Base-by-base conservation (phyloP, 805 yeast species). In the Candida pini region DNA sequence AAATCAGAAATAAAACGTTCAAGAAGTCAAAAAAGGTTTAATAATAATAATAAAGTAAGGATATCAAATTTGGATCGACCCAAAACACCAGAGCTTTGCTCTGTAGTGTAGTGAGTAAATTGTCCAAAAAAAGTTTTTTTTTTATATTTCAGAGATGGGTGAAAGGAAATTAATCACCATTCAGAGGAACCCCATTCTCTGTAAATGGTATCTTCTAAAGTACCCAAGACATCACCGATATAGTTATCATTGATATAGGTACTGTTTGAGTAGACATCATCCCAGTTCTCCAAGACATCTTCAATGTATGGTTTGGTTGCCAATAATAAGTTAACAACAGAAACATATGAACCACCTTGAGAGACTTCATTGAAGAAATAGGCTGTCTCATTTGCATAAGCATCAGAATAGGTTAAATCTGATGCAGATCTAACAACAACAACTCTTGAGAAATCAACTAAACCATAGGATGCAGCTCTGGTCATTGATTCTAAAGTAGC, bases 351-450 rank as follows among this genome's bases (percentile, higher is more conserved):
- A 19, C 81, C 82, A 43, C 81, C 81, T 43, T 69, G 71, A 32
- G 56, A 54, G 33, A 65, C 65, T 31, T 64, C 58, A 49, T 58
- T 63, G 64, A 77, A 75, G 62, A 71, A 74, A 20, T 62, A 61
- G 28, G 71, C 66, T 8, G 80, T 63, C 44, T 64, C 63, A 43
- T 66, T 58, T 3, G 32, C 17, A 41, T 47, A 51, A 27, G 38
- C 32, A 37, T 52, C 45, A 26, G 53, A 30, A 29, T 66, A 47
- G 75, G 83, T 35, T 76, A 73, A 75, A 57, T 78, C 80, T 4
- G 81, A 72, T 42, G 73, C 73, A 31, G 81, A 64, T 63, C 83
- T 73, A 74, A 76, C 61, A 18, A 76, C 63, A 9, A 76, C 73
- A 40, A 78, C 63, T 58, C 83, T 69, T 40, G 68, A 58, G 53